Percentiles rank a stretch among this genome's conserved stretches.
These are phyloP conservation scores for Echria macrotheca DNA, from an alignment of 495 filamentous ascomycete species.

Conservation along the genomic window DNA sequence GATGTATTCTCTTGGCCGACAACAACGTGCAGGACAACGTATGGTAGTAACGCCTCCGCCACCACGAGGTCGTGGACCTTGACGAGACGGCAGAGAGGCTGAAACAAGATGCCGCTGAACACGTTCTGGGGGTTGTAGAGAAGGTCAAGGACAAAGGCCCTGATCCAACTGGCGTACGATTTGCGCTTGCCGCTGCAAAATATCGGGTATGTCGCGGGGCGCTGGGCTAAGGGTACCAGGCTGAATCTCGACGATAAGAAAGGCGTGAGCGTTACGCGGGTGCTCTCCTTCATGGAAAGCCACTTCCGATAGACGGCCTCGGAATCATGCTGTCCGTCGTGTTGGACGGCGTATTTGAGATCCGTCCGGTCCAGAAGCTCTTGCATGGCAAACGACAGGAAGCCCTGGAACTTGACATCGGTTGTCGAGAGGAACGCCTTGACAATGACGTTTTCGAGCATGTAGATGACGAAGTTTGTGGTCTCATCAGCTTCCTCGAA, in stretches of 20 bases:
- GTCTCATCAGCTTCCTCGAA: slow-evolving; percentile 76
- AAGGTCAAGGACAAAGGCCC: slow-evolving; percentile 72
- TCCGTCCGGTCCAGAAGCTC: slow-evolving; percentile 73
- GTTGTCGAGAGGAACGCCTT: slow-evolving; percentile 84
- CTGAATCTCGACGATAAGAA: slow-evolving; percentile 80
- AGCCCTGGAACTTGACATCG: slow-evolving; percentile 80
- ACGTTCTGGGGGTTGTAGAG: slow-evolving; percentile 64
- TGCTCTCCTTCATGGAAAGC: slow-evolving; percentile 64
- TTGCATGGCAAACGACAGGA: slow-evolving; percentile 90
- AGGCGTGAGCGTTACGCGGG: slow-evolving; percentile 74
- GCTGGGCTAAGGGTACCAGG: slow-evolving; percentile 53
- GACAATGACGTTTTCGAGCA: slow-evolving; percentile 81
- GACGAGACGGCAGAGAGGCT: slow-evolving; percentile 72
- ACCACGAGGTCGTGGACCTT: slow-evolving; percentile 77
- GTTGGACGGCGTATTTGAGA: slow-evolving; percentile 53
- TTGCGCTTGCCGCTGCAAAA: slow-evolving; percentile 48
- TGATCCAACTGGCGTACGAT: slow-evolving; percentile 76
- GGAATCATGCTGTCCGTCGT: slow-evolving; percentile 12
- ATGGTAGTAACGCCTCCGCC: slow-evolving; percentile 80
- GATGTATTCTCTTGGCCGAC: slow-evolving; percentile 57
- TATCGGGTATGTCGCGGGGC: slow-evolving; percentile 65
- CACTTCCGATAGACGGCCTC: slow-evolving; percentile 57
- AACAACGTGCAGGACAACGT: slow-evolving; percentile 71
- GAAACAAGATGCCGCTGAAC: slow-evolving; percentile 68
- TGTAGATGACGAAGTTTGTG: slow-evolving; percentile 76